phyloP scores from a whole-genome alignment of 257 asterid genomes.

The Anisodus acutangulus region DNA sequence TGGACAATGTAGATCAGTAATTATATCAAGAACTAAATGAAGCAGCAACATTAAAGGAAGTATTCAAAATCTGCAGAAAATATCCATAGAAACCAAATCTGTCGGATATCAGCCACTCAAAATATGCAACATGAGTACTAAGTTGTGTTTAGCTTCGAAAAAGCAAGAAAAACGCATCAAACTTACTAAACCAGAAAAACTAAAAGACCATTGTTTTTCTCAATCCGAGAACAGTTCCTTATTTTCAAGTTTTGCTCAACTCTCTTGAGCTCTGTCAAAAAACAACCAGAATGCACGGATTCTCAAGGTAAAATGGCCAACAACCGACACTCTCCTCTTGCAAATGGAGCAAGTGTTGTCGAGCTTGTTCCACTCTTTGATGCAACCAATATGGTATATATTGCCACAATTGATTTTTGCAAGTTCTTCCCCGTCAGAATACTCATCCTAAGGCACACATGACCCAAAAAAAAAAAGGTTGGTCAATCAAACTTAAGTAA shows the following conservation, averaged over 20 bases:
- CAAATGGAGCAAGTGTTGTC: neutral
- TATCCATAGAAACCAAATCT: neutral
- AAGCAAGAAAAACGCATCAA: neutral
- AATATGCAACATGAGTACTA: neutral
- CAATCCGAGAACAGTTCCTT: neutral
- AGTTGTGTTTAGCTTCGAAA: neutral
- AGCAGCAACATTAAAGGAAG: neutral
- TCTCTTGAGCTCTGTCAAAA: neutral
- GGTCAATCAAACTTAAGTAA: neutral
- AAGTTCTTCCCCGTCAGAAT: neutral
- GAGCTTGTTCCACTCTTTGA: neutral
- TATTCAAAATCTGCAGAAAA: neutral
- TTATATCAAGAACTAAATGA: neutral
- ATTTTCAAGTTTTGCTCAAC: neutral
- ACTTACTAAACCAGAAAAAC: neutral
- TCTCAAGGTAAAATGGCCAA: neutral
- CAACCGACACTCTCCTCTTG: neutral
- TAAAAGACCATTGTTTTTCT: neutral
- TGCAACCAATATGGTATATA: neutral
- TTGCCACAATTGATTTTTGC: neutral
- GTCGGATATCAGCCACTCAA: neutral
- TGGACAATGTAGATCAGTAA: no score
- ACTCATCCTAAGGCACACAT: neutral
- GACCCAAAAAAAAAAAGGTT: neutral
- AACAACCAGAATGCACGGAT: neutral